Base-by-base conservation (phyloP, 73 alveolate species). In the Durusdinium trenchii region DNA sequence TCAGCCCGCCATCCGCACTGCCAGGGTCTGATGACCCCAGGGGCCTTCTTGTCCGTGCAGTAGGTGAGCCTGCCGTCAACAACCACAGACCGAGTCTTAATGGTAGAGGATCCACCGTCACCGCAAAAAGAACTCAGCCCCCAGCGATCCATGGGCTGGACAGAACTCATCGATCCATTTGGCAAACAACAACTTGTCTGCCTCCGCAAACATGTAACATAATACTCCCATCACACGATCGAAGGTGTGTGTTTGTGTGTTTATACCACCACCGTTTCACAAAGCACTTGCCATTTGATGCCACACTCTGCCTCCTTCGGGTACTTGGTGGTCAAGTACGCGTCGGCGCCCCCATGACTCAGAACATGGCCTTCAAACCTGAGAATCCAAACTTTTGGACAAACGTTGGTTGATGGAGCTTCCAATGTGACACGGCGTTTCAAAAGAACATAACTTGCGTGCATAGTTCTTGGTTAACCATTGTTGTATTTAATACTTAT, bases 21-120 rank as follows among this genome's bases (percentile, higher is more conserved):
- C 90, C 90, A 79, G 4, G 90, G 90, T 6, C 90, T 45, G 69
- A 45, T 38, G 30, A 79, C 52, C 5, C 90, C 90, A 0, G 90
- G 32, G 10, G 40, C 12, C 23, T 10, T 45, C 90, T 20, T 79
- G 69, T 79, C 90, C 6, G 67, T 47, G 90, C 69, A 46, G 52
- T 79, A 79, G 64, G 28, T 43, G 9, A 46, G 46, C 90, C 67
- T 79, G 18, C 6, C n/a, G n/a, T n/a, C n/a, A n/a, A n/a, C n/a
- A 14, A 38, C 57, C 52, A 75, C 35, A 42, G 76, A 62, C 36
- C 4, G 76, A 40, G 18, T 62, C 32, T 20, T 10, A n/a, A n/a
- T n/a, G n/a, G n/a, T n/a, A n/a, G 18, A 26, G 43, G 6, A 6
- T 62, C 36, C 76, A 26, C 43, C 36, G 6, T 10, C 43, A 62